These are phyloP conservation scores for Aspergillus kassunensis DNA, from an alignment of 495 filamentous ascomycete species.

Conservation along the genomic window DNA sequence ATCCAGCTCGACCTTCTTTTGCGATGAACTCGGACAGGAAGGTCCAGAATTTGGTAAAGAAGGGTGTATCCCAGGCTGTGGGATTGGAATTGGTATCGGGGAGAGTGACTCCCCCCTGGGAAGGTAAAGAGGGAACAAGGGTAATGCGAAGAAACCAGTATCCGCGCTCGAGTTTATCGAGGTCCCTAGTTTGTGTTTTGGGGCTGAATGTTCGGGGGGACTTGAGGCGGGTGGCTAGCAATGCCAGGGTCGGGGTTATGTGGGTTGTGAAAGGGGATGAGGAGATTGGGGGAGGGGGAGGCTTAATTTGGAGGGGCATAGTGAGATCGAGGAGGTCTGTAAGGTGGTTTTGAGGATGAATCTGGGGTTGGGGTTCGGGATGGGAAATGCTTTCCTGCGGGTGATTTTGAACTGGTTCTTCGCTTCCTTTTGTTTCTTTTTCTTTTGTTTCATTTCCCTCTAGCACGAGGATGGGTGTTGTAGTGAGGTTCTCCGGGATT, in stretches of 20 bases:
- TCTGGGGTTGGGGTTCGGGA: not conserved
- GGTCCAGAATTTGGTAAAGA: conserved; percentile 53
- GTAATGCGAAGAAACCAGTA: conserved; percentile 59
- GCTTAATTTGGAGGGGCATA: conserved; percentile 34
- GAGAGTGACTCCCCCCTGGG: not conserved
- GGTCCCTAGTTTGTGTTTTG: conserved; percentile 39
- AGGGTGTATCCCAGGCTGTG: conserved; percentile 20
- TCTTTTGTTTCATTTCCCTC: not conserved
- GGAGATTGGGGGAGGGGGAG: conserved; percentile 42
- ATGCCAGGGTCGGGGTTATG: conserved; percentile 52
- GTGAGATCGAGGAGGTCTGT: too few species aligned
- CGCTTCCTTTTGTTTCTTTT: not conserved
- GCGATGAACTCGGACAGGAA: conserved; percentile 57
- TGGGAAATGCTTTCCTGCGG: too few species aligned
- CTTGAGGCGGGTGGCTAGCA: conserved; percentile 50
- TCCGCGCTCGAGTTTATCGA: conserved; percentile 59
- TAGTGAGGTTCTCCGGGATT: not conserved
- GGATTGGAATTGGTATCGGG: not conserved
- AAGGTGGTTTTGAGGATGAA: not conserved
- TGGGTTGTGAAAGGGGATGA: conserved; percentile 38
- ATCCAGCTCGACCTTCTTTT: conserved; percentile 56
- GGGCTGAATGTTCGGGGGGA: conserved; percentile 51
- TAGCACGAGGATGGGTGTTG: not conserved
- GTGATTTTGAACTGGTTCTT: not conserved
- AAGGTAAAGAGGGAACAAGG: not conserved